phyloP scores from a whole-genome alignment of 2,329 filamentous ascomycete genomes.

The Fusarium sublunatum region DNA sequence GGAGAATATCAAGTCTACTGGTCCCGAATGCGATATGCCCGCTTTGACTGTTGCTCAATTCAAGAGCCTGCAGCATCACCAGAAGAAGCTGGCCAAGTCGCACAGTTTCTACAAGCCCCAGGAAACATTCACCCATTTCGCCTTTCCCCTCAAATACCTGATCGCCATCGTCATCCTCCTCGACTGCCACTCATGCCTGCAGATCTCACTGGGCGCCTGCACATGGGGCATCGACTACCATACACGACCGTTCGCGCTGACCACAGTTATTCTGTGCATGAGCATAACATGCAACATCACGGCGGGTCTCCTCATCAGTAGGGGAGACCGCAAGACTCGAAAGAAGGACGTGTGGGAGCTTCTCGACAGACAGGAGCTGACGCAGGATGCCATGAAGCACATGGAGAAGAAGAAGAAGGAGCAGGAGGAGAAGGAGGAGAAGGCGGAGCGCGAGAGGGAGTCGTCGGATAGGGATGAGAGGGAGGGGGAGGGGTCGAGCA shows the following conservation, averaged over 20 bases:
- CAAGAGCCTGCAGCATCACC: constrained; percentile 77
- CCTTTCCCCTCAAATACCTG: constrained; percentile 80
- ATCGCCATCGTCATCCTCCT: constrained; percentile 82
- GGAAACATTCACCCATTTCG: constrained; percentile 83
- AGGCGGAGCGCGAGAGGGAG: constrained; percentile 2
- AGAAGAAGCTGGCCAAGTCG: constrained; percentile 81
- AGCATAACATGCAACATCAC: constrained; percentile 82
- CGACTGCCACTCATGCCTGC: constrained; percentile 82
- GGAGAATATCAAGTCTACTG: constrained; percentile 53
- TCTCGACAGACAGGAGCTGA: constrained; percentile 81
- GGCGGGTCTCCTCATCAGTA: constrained; percentile 79
- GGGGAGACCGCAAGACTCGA: constrained; percentile 79
- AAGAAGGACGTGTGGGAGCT: constrained; percentile 88
- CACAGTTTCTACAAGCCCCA: constrained; percentile 92
- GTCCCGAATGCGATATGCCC: constrained; percentile 62
- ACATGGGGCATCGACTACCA: constrained; percentile 84
- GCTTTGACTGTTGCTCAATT: constrained; percentile 76
- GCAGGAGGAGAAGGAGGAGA: constrained; percentile 36
- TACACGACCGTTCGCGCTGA: constrained; percentile 75
- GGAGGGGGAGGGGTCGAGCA: constrained; percentile 30
- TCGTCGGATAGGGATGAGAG: constrained; percentile 23
- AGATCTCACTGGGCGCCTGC: constrained; percentile 80
- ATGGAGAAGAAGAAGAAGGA: constrained; percentile 57
- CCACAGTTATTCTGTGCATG: constrained; percentile 82
- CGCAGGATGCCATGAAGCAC: constrained; percentile 65